Conservation (phyloP, 2,329 filamentous ascomycete genomes). For the Calonectria pauciramosa region DNA sequence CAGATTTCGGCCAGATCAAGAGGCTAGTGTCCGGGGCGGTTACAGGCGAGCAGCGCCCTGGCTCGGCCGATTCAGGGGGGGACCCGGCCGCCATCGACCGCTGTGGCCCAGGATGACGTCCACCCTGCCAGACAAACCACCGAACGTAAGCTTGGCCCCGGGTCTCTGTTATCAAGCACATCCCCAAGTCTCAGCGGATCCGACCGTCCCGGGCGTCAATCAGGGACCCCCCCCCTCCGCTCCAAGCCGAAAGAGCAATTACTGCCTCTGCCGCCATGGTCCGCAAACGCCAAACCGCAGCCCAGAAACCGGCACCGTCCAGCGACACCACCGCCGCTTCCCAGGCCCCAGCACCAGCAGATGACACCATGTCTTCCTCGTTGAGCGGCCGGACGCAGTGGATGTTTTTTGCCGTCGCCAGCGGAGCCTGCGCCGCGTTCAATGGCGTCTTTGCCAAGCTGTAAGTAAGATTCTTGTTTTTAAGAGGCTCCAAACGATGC, state of each 20-base stretch:
- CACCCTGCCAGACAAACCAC: background rate
- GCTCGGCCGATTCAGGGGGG: slow-evolving; percentile 24
- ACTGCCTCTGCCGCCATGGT: slow-evolving; percentile 38
- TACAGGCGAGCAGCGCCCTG: background rate
- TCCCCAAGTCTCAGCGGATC: background rate
- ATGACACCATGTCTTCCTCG: slow-evolving; percentile 25
- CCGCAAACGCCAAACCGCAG: slow-evolving; percentile 44
- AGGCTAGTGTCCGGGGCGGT: slow-evolving; percentile 12
- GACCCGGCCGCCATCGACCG: slow-evolving; percentile 2
- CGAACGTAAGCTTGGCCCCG: background rate
- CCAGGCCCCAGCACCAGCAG: slow-evolving; percentile 15
- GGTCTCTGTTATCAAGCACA: background rate
- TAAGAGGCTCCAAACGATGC: background rate
- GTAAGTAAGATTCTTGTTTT: slow-evolving; percentile 60
- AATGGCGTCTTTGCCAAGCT: slow-evolving; percentile 90
- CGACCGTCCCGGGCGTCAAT: slow-evolving; percentile 1
- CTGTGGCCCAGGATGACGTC: background rate
- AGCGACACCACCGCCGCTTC: background rate
- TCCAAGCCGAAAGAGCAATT: background rate
- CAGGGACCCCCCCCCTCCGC: slow-evolving; percentile 16
- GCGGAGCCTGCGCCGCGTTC: slow-evolving; percentile 82
- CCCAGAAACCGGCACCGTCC: slow-evolving; percentile 24
- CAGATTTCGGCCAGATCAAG: slow-evolving; percentile 28
- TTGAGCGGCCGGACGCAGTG: slow-evolving; percentile 62
- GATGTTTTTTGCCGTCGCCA: slow-evolving; percentile 79